Evolutionary conservation across 768 basidiomycete species (phyloP), one percentile per base, ranked within the genome.

Genomic region (Tulasnella sp.): DNA sequence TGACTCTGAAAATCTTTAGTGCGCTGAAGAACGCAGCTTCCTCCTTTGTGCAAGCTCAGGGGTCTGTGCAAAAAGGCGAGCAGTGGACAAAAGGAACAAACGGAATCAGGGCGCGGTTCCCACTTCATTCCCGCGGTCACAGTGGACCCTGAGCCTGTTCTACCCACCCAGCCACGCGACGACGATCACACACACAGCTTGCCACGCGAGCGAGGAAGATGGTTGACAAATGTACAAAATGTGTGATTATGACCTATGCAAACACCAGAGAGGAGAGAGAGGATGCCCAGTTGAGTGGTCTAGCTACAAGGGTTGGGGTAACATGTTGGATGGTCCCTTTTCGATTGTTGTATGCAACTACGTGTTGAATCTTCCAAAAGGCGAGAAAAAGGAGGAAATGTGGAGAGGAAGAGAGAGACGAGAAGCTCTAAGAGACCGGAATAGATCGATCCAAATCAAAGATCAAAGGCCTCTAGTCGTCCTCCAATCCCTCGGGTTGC

Each of bases 401-500:
- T 35, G 15, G n/a, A 15, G 55, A 57, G 0, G 11, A 15, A 57
- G 5, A 57, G 26, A 9, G 23, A 23, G 13, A 42, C 7, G 42
- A 42, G 42, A 26, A 61, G 11, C 26, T 13, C 18, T 32, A 61
- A 61, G 57, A 26, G 57, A 61, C 57, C 57, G 57, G n/a, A n/a
- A 32, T 13, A 29, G 29, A 67, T 29, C 61, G 61, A 67, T 61
- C 61, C 20, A 67, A 67, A 67, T 67, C 61, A 67, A 32, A 67
- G 32, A 67, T 67, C 29, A 35, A 67, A 67, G 61, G 61, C 61
- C 61, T 67, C 61, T 40, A 57, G 37, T 35, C 40, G 77, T 80
- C 81, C 48, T 81, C 79, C 51, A 81, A 74, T 44, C 81, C 81
- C 40, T 78, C 79, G 29, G 82, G 82, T 78, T 79, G 79, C 81